Evolutionary conservation across 106 monocot species (phyloP), one percentile per base, ranked within the genome.

Genomic region (Hemerocallis citrina): DNA sequence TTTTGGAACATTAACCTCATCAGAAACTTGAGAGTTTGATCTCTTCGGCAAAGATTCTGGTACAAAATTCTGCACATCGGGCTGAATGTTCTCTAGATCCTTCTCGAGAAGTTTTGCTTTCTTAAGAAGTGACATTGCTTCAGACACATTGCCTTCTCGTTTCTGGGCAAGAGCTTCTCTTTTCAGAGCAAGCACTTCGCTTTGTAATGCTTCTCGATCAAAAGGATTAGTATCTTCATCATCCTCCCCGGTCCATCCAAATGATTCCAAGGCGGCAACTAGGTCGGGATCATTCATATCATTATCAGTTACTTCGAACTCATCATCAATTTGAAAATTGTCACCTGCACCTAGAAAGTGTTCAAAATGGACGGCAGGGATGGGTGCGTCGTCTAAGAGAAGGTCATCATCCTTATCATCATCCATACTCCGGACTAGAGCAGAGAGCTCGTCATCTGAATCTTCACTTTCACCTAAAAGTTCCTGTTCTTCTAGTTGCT

Each of bases 231-330:
- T 32, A 20, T 58, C 51, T 9, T 66, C 67, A 49, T 81, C 83
- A 45, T 78, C 79, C 34, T 77, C 89, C 51, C 81, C 92, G 48
- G 38, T 62, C 98, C 98, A 98, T 65, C 98, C 98, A 77, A 92
- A 92, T 35, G 85, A 92, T 80, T 79, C 75, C 69, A 98, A 75
- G 39, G 84, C 85, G 69, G 76, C 72, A 70, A 68, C 75, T 63
- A 98, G 67, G 34, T 84, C 87, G 12, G 92, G 88, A 71, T 98
- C 88, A 80, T 92, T 79, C 85, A 98, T 73, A 76, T 98, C 98
- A 79, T 81, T 79, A 67, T 85, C 85, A 37, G 87, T 98, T 5
- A 92, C 74, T 34, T 92, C 85, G 67, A 91, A 79, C 57, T 79
- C 77, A 16, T 62, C 74, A 55, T 73, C 81, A 61, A 71, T 27